Base-by-base conservation (phyloP, 2,329 filamentous ascomycete genomes). In the Fusarium udum region DNA sequence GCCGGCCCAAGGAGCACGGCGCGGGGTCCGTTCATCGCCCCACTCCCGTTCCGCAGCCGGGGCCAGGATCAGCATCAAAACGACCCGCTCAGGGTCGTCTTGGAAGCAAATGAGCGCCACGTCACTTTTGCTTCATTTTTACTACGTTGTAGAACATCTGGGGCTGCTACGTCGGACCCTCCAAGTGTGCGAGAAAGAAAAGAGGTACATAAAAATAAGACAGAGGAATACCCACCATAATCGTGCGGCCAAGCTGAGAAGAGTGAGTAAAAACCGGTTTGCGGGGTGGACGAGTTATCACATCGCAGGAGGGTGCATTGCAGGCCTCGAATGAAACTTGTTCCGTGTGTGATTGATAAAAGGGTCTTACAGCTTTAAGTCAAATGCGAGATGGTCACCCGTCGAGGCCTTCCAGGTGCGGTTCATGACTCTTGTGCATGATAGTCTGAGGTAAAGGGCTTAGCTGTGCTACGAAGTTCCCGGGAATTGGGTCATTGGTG, bases 191-290 rank as follows among this genome's bases (percentile, higher is more conserved):
- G 22, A 28, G 24, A 34, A 34, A 45, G 32, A n/a, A 67, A 60
- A 28, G 32, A 45, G 26, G 26, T 22, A 45, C 42, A 26, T 45
- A 39, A 22, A 40, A 64, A 36, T 12, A 20, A 51, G 18, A 28
- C 22, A 28, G 37, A 56, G 16, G 31, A 53, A 65, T 61, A 66
- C 51, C 57, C 70, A 62, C 70, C 46, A 26, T 48, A 67, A 67
- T 66, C 39, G 31, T 48, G 28, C 43, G 52, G 66, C 61, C 46
- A 73, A 55, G 40, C 45, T 59, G 64, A 57, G 49, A 58, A 46
- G 51, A 68, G 60, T 53, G 59, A 63, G 46, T 15, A 39, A 73
- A 74, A 74, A 75, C 72, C 69, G 72, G 72, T 74, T 74, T 75
- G 64, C 60, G 60, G 59, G 64, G 51, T 62, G 48, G 36, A 26